Percentiles rank a stretch among this genome's conserved stretches.
These are phyloP conservation scores for Helichrysum umbraculigerum DNA, from an alignment of 129 eudicot species.

Conservation along the genomic window DNA sequence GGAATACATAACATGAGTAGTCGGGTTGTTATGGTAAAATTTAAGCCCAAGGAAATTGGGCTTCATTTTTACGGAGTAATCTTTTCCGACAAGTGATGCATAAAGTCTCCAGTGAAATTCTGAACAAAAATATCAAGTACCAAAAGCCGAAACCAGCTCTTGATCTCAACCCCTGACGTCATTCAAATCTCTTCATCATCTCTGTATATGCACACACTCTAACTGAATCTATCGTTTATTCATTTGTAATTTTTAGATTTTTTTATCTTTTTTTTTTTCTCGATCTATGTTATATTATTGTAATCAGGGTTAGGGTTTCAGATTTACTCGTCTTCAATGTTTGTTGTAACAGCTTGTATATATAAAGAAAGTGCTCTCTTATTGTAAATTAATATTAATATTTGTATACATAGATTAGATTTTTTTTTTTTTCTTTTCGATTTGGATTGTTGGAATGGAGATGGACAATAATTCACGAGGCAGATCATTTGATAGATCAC, in stretches of 20 bases:
- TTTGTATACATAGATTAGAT: constrained; percentile 33
- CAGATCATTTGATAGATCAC: constrained; percentile 70
- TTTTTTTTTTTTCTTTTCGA: constrained; percentile 5
- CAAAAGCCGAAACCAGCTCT: constrained; percentile 22
- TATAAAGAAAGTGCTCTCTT: neutral
- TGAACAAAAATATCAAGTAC: constrained; percentile 8
- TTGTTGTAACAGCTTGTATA: constrained; percentile 24
- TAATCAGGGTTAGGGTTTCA: constrained; percentile 40
- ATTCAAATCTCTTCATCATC: constrained; percentile 18
- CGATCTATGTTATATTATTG: constrained; percentile 17
- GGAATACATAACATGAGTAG: too few species aligned
- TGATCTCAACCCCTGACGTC: constrained; percentile 25
- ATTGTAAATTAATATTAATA: neutral
- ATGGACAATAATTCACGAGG: constrained; percentile 61
- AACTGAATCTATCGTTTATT: constrained; percentile 7
- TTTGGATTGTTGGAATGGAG: constrained; percentile 38
- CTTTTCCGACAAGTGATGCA: neutral
- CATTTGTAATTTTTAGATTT: neutral
- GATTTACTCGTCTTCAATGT: constrained; percentile 1
- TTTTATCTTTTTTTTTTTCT: neutral
- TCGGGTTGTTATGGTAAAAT: too few species aligned
- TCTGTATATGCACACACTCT: neutral
- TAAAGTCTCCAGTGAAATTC: constrained; percentile 12
- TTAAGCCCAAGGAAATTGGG: constrained; percentile 28
- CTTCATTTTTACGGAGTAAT: neutral